These are phyloP conservation scores for Xylariaceae sp. DNA, from an alignment of 2,329 filamentous ascomycete genomes.

Conservation along the genomic window DNA sequence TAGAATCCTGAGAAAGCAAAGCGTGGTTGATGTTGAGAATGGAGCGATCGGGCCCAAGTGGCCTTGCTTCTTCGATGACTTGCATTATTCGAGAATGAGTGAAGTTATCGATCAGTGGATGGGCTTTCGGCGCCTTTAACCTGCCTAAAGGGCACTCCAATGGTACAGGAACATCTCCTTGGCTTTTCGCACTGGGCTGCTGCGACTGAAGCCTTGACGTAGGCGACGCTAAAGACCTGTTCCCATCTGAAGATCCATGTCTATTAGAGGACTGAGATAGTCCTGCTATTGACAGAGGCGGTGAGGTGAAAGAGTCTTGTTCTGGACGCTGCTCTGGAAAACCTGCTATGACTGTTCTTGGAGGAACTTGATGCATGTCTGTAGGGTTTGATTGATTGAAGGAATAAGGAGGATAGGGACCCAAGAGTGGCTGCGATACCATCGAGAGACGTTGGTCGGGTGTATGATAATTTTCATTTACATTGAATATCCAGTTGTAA, in stretches of 20 bases:
- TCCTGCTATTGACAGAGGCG: background rate
- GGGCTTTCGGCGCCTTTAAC: slow-evolving; percentile 4
- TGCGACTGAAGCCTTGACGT: slow-evolving; percentile 10
- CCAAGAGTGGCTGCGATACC: background rate
- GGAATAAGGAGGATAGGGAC: background rate
- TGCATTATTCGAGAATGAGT: slow-evolving; percentile 28
- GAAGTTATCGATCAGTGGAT: slow-evolving; percentile 34
- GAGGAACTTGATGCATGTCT: too few species aligned
- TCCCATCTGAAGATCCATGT: background rate
- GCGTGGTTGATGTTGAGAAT: slow-evolving; percentile 44
- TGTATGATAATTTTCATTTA: slow-evolving; percentile 28
- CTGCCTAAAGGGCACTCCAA: slow-evolving; percentile 14
- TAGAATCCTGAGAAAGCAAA: slow-evolving; percentile 42
- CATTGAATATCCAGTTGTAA: slow-evolving; percentile 59
- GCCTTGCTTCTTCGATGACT: slow-evolving; percentile 46
- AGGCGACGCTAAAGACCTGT: background rate
- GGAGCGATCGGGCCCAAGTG: slow-evolving; percentile 42
- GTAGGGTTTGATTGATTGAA: background rate
- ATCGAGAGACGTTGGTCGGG: background rate
- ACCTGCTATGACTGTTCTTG: too few species aligned
- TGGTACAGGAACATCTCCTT: slow-evolving; percentile 3
- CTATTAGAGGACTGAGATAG: background rate
- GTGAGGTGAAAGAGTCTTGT: background rate
- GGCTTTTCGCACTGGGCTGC: background rate
- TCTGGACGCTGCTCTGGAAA: background rate